Evolutionary conservation across 768 basidiomycete species (phyloP).

Genomic region (Leccinum boreale): DNA sequence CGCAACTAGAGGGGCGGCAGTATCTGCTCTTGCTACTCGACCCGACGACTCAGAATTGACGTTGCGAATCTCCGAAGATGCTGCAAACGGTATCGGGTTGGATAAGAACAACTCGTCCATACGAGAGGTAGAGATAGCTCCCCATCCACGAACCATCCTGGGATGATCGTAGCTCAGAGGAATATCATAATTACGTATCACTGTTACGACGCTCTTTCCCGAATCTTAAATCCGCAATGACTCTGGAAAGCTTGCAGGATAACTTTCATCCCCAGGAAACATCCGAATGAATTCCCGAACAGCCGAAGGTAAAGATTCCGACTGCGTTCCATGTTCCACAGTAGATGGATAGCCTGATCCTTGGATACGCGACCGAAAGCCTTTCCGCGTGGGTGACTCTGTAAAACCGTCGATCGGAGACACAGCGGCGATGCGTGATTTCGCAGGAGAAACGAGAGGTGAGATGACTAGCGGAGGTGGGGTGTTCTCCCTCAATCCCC

Average conservation of each 20-base stretch:
- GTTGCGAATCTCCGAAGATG: constrained; percentile 19
- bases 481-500: constrained; percentile 1
- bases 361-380: constrained; percentile 2
- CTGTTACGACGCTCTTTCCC: not conserved
- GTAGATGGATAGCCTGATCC: not conserved
- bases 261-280: constrained; percentile 34
- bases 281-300: constrained; percentile 32
- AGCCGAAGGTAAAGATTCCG: constrained; percentile 24
- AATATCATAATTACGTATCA: not conserved
- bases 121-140: constrained; percentile 15
- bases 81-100: constrained; percentile 1
- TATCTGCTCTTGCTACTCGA: constrained; percentile 12
- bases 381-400: constrained; percentile 9
- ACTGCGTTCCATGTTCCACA: not conserved
- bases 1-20: constrained; percentile 8
- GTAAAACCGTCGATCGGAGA: not conserved
- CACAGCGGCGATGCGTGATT: constrained; percentile 6
- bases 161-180: not conserved
- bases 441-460: constrained; percentile 28
- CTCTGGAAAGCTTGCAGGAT: constrained; percentile 33
- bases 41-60: constrained; percentile 27
- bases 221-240: constrained; percentile 21
- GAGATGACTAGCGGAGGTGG: constrained; percentile 18
- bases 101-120: constrained; percentile 19
- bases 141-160: constrained; percentile 3